A percentile compares a stretch with the other conserved stretches of the same genome.
phyloP scores from a whole-genome alignment of 371 early-diverging fungal genomes.

The Mucor lusitanicus region DNA sequence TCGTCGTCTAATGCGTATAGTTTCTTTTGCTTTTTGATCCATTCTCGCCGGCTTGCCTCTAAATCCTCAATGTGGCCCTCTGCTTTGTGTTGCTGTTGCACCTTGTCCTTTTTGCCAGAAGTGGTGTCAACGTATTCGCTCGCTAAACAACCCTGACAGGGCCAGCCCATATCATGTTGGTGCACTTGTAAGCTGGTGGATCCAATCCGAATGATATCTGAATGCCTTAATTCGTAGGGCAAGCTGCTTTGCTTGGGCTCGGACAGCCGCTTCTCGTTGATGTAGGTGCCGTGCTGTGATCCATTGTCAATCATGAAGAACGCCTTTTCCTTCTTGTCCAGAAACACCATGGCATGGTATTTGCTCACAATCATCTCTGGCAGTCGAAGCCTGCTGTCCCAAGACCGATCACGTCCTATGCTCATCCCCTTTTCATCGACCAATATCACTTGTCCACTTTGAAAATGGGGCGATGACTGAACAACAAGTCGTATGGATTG shows the following conservation, averaged over 20 bases:
- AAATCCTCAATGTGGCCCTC: background rate
- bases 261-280: conserved; percentile 38
- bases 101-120: conserved; percentile 9
- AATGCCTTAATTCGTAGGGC: conserved; percentile 27
- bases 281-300: conserved; percentile 47
- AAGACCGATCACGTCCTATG: conserved; percentile 43
- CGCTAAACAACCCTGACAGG: conserved; percentile 36
- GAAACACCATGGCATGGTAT: conserved; percentile 43
- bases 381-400: conserved; percentile 39
- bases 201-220: conserved; percentile 36
- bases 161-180: conserved; percentile 30
- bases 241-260: conserved; percentile 38
- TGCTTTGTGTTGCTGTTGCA: background rate
- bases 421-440: conserved; percentile 44
- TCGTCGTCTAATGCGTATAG: background rate
- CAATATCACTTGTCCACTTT: conserved; percentile 27
- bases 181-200: conserved; percentile 43
- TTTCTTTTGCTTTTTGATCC: conserved; percentile 13
- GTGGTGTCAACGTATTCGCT: conserved; percentile 19
- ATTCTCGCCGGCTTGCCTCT: conserved; percentile 15
- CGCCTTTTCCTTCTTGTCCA: conserved; percentile 9
- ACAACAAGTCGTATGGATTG: conserved; percentile 36
- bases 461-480: conserved; percentile 27
- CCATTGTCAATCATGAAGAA: conserved; percentile 44
- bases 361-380: conserved; percentile 49